These are phyloP conservation scores for Aureobasidium vineae DNA, from an alignment of 2,329 filamentous ascomycete genomes.

Conservation along the genomic window DNA sequence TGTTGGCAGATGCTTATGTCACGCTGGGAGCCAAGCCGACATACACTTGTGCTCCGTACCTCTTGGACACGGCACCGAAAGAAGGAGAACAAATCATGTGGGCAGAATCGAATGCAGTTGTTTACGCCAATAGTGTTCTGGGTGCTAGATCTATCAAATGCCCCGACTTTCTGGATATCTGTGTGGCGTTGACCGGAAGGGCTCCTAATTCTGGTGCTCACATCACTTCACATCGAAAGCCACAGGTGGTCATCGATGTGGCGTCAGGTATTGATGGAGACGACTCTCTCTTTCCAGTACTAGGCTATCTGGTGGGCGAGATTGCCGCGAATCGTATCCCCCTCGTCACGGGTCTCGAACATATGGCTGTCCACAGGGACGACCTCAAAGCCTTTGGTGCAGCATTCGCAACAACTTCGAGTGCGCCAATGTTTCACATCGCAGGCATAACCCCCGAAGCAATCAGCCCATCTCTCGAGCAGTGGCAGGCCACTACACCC, in stretches of 20 bases:
- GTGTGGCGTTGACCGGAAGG: constrained; percentile 46
- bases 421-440: constrained; percentile 50
- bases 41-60: constrained; percentile 50
- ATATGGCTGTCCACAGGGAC: constrained; percentile 33
- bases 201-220: constrained; percentile 38
- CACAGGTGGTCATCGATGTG: constrained; percentile 26
- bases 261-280: constrained; percentile 31
- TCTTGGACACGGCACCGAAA: constrained; percentile 40
- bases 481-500: background rate
- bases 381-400: constrained; percentile 49
- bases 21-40: constrained; percentile 45
- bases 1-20: constrained; percentile 42
- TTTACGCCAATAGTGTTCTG: constrained; percentile 49
- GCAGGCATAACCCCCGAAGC: constrained; percentile 44
- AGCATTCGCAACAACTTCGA: constrained; percentile 46
- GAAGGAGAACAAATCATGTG: constrained; percentile 46
- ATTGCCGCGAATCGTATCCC: constrained; percentile 39
- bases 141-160: constrained; percentile 49
- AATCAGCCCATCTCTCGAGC: background rate
- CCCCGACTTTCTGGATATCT: constrained; percentile 48
- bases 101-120: constrained; percentile 50
- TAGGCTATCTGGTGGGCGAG: constrained; percentile 43
- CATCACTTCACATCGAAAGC: constrained; percentile 31
- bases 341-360: constrained; percentile 39
- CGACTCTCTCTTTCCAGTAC: constrained; percentile 42